Evolutionary conservation across 1,139 yeast species (phyloP).

Genomic region (Taiozyma sp.): DNA sequence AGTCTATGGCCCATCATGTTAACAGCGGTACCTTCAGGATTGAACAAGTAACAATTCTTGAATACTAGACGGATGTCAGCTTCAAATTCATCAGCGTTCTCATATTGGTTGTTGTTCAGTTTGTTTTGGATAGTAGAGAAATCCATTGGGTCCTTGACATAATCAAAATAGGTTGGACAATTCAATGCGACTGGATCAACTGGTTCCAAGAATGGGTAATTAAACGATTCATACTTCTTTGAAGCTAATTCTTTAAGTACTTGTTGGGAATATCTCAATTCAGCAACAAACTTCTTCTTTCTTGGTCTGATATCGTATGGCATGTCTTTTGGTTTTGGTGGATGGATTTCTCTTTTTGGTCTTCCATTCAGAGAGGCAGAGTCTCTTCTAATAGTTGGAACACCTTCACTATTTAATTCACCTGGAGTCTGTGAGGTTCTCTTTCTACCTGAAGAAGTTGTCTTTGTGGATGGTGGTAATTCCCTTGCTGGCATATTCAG

Average conservation of each 20-base stretch:
- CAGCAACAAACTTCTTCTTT: constrained; percentile 87
- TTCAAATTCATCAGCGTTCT: constrained; percentile 84
- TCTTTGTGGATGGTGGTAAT: constrained; percentile 34
- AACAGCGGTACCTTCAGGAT: constrained; percentile 95
- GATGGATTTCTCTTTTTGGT: constrained; percentile 94
- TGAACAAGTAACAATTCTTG: constrained; percentile 83
- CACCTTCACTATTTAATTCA: constrained; percentile 39
- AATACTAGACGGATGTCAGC: constrained; percentile 77
- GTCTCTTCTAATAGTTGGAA: constrained; percentile 59
- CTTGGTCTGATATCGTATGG: constrained; percentile 89
- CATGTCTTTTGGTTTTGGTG: constrained; percentile 91
- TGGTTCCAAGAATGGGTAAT: constrained; percentile 89
- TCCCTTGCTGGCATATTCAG: constrained; percentile 85
- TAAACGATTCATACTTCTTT: constrained; percentile 77
- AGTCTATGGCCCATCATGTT: constrained; percentile 92
- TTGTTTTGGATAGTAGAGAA: constrained; percentile 79
- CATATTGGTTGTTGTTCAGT: constrained; percentile 80
- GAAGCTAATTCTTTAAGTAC: constrained; percentile 75
- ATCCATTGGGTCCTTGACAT: constrained; percentile 94
- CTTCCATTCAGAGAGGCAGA: constrained; percentile 48
- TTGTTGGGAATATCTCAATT: constrained; percentile 79
- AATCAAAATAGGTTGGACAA: constrained; percentile 82
- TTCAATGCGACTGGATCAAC: constrained; percentile 94
- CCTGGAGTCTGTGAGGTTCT: constrained; percentile 21
- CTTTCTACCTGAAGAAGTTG: constrained; percentile 20